Base-by-base conservation (phyloP, 176 grass and related monocot species). In the Puya raimondii region DNA sequence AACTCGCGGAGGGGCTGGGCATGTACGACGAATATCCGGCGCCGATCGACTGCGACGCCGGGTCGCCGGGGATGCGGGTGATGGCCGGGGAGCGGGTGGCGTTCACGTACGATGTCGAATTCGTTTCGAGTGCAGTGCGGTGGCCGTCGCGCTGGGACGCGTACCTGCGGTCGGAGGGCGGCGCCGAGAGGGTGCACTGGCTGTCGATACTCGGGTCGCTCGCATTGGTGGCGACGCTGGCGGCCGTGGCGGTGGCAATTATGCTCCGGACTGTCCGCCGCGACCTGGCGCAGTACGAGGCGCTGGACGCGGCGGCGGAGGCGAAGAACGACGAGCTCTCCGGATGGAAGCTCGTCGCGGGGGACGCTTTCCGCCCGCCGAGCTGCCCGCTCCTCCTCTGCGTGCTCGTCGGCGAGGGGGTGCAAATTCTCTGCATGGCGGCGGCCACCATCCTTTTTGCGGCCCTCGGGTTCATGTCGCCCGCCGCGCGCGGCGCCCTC, bases 391-490 rank as follows among this genome's bases (percentile, higher is more conserved):
- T 76, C 2, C 81, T 91, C 56, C 84, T 87, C 11, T 87, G 84
- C 48, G 84, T 87, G 1, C 53, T 87, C 25, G 78, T 87, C 9
- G 84, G 88, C 29, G 88, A 91, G 20, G 88, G 84, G 10, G 84
- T 87, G 26, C 84, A 82, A 57, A 91, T 87, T 17, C 84, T 91
- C 1, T 73, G 74, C 54, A 91, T 91, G 88, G 78, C 54, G 47
- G 72, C 79, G 16, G 84, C 78, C 57, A 91, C 84, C 71, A 91
- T 91, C 75, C 27, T 91, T n/a, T 91, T 87, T 47, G 84, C 84
- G 0, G 88, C 88, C 3, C 88, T 91, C 29, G 88, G 88, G 47
- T 91, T 91, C 88, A 84, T 91, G 88, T 87, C 88, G 0, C 88
- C 88, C 2, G 88, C 84, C 17, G 86, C 81, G 14, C 74, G 81